A percentile compares a stretch with the other conserved stretches of the same genome.
These are phyloP conservation scores for Colletotrichum cordylinicola DNA, from an alignment of 2,329 filamentous ascomycete genomes.

Conservation along the genomic window DNA sequence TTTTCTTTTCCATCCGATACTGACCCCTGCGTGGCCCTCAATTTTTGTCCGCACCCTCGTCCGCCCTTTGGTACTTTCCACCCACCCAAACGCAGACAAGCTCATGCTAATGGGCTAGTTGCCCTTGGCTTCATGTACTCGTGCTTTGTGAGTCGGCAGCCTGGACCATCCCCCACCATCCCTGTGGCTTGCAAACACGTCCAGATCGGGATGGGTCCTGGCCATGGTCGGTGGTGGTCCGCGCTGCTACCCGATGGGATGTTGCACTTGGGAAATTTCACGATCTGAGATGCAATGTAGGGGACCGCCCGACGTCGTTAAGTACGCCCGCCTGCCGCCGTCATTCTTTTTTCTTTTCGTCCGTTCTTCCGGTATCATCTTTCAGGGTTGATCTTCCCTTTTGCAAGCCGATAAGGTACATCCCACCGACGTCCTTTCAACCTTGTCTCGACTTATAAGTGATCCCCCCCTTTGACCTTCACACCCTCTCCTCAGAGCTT, in stretches of 20 bases:
- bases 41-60: neutral
- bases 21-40: neutral
- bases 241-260: neutral
- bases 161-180: neutral
- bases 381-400: neutral
- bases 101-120: neutral
- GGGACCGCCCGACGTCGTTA: neutral
- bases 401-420: neutral
- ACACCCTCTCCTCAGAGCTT: neutral
- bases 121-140: neutral
- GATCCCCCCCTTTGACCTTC: neutral
- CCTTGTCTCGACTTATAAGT: neutral
- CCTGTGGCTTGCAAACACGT: constrained; percentile 5
- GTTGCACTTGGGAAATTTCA: neutral
- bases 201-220: neutral
- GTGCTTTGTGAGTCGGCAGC: neutral
- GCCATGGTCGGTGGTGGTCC: neutral
- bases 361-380: neutral
- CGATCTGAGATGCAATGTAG: neutral
- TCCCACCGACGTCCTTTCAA: neutral
- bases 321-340: neutral
- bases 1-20: neutral
- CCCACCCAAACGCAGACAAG: constrained; percentile 8
- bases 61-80: neutral
- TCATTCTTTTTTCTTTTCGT: neutral